Evolutionary conservation across 106 monocot species (phyloP).

Genomic region (Amphibolis antarctica): DNA sequence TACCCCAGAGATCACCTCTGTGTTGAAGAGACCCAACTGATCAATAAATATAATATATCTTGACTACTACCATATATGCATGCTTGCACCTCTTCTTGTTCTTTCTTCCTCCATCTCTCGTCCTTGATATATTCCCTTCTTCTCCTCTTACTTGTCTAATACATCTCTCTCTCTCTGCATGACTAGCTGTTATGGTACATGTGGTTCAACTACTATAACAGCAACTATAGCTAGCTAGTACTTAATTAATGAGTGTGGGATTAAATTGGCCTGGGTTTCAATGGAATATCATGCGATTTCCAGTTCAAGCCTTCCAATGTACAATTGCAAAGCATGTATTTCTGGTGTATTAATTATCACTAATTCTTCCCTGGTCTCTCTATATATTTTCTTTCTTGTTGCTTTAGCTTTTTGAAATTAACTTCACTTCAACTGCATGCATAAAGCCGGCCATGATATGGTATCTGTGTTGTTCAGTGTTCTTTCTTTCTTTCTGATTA

Average conservation of each 20-base stretch:
- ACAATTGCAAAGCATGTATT: background rate
- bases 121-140: too few species aligned
- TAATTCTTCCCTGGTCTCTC: background rate
- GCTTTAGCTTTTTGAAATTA: background rate
- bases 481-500: too few species aligned
- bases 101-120: background rate
- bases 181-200: background rate
- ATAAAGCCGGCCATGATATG: too few species aligned
- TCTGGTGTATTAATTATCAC: background rate
- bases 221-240: background rate
- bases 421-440: too few species aligned
- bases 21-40: conserved; percentile 22
- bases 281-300: background rate
- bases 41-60: background rate
- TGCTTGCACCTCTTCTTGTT: background rate
- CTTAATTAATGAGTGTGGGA: background rate
- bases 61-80: background rate
- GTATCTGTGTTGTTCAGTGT: too few species aligned
- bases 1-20: conserved; percentile 82
- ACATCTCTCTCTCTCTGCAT: background rate
- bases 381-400: background rate
- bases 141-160: background rate
- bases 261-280: background rate
- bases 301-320: background rate
- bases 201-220: background rate